phyloP scores from a whole-genome alignment of 169 alveolate species.

The Plasmodium fragile region DNA sequence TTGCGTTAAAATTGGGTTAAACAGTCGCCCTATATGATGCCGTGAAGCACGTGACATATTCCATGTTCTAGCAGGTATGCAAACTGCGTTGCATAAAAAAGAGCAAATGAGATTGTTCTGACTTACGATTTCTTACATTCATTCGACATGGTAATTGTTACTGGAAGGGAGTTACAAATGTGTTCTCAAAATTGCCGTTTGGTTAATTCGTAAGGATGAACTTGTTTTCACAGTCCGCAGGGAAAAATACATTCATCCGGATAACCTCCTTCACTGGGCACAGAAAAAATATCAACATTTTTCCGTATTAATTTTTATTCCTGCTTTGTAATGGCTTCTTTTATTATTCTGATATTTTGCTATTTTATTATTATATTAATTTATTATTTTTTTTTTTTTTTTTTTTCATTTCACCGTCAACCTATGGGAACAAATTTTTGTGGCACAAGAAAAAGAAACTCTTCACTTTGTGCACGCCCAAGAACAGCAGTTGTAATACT shows the following conservation, averaged over 20 bases:
- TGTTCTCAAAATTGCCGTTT: neutral
- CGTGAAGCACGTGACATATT: neutral
- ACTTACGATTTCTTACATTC: neutral
- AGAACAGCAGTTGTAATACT: neutral
- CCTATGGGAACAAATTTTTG: neutral
- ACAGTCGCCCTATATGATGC: neutral
- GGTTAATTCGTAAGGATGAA: neutral
- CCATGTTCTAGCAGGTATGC: neutral
- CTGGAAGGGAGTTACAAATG: neutral
- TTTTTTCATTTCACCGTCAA: neutral
- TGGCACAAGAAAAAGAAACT: neutral
- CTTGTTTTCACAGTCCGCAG: neutral
- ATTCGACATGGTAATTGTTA: neutral
- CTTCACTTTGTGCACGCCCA: neutral
- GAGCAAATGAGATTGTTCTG: neutral
- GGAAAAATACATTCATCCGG: neutral
- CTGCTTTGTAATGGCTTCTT: neutral
- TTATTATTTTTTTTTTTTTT: neutral
- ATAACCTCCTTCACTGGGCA: neutral
- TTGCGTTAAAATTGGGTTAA: neutral
- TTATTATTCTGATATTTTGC: neutral
- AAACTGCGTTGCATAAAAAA: neutral
- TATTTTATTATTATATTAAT: neutral
- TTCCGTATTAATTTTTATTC: neutral
- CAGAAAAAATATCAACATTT: neutral